Percentiles rank a stretch among this genome's conserved stretches.
Evolutionary conservation across 2,329 filamentous ascomycete genomes (phyloP).

Genomic region (Sporothrix pallida): DNA sequence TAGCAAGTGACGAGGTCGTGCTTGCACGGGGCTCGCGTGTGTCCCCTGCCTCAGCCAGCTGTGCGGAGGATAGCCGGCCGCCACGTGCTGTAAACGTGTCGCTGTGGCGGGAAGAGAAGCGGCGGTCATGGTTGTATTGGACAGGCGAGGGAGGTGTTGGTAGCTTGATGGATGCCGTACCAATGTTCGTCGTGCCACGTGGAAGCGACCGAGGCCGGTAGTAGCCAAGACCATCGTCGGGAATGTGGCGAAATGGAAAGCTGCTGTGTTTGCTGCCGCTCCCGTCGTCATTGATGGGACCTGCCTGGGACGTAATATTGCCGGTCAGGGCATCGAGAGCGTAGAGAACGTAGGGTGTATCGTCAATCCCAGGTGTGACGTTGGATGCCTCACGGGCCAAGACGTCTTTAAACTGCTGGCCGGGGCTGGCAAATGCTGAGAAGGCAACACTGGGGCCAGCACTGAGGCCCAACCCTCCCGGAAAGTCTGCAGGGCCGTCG

Average conservation of each 20-base stretch:
- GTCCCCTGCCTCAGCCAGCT: not conserved
- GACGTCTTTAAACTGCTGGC: constrained; percentile 56
- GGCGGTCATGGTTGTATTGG: constrained; percentile 5
- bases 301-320: constrained; percentile 47
- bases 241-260: constrained; percentile 38
- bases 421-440: constrained; percentile 30
- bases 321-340: constrained; percentile 86
- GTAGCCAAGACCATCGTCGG: constrained; percentile 52
- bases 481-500: not conserved
- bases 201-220: constrained; percentile 35
- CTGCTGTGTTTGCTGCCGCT: constrained; percentile 45
- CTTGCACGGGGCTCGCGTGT: constrained; percentile 11
- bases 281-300: constrained; percentile 54
- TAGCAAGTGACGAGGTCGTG: constrained; percentile 36
- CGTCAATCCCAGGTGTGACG: constrained; percentile 78
- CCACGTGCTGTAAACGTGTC: not conserved
- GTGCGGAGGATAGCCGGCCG: constrained; percentile 9
- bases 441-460: not conserved
- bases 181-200: constrained; percentile 18
- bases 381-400: constrained; percentile 56
- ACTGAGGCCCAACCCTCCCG: not conserved
- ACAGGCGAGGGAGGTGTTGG: not conserved
- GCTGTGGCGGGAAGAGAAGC: constrained; percentile 12
- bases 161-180: constrained; percentile 32
- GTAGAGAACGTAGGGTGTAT: constrained; percentile 86